These are phyloP conservation scores for Inosperma sp. DNA, from an alignment of 768 basidiomycete genomes.

Conservation along the genomic window DNA sequence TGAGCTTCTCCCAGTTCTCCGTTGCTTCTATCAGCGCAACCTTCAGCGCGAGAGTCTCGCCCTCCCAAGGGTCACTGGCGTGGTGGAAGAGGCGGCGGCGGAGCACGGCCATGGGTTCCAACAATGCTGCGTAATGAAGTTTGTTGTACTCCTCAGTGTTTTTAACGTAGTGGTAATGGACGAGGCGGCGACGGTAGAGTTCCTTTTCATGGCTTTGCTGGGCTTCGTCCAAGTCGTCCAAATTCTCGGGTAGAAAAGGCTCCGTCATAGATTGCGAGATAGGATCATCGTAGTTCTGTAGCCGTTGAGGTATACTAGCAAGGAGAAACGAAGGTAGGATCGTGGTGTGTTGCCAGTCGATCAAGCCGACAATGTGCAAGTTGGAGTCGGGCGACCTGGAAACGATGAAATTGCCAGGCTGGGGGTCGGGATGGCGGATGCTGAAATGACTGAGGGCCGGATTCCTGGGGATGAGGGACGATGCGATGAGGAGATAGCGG, in stretches of 20 bases:
- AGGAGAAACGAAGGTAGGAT: slow-evolving; percentile 51
- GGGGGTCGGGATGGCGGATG: slow-evolving; percentile 53
- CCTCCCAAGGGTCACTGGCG: slow-evolving; percentile 47
- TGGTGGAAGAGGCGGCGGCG: slow-evolving; percentile 39
- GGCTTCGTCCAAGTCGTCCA: slow-evolving; percentile 38
- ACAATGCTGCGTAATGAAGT: slow-evolving; percentile 37
- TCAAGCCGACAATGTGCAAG: slow-evolving; percentile 36
- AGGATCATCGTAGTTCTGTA: slow-evolving; percentile 47
- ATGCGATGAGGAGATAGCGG: slow-evolving; percentile 44
- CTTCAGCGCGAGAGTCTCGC: slow-evolving; percentile 46
- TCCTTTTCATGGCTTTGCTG: slow-evolving; percentile 28
- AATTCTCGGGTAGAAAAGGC: slow-evolving; percentile 42
- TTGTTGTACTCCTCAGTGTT: slow-evolving; percentile 43
- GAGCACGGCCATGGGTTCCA: slow-evolving; percentile 34
- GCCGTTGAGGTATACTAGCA: slow-evolving; percentile 37
- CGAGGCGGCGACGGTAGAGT: slow-evolving; percentile 43
- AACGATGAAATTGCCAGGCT: slow-evolving; percentile 46
- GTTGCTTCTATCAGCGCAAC: slow-evolving; percentile 40
- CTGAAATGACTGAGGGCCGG: slow-evolving; percentile 37
- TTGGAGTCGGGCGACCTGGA: slow-evolving; percentile 41
- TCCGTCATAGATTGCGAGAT: slow-evolving; percentile 34
- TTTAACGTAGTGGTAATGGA: slow-evolving; percentile 47
- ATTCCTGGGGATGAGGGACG: slow-evolving; percentile 43
- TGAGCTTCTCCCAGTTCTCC: slow-evolving; percentile 40
- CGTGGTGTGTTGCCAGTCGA: slow-evolving; percentile 55